Base-by-base conservation (phyloP, 768 basidiomycete species). In the Postia placenta region DNA sequence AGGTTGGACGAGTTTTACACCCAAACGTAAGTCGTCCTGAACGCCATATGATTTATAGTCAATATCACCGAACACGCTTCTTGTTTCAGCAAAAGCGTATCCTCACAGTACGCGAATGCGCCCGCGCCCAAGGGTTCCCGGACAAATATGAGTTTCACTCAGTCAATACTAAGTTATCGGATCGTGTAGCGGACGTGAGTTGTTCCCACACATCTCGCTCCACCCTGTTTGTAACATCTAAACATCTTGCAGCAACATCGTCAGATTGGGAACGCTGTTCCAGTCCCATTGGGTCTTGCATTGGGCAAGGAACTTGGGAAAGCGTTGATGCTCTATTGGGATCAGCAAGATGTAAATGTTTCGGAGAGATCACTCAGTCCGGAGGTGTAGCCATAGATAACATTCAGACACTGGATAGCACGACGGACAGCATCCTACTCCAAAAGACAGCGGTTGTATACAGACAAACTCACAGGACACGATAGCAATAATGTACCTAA, bases 211-310 rank as follows among this genome's bases (percentile, higher is more conserved):
- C 26, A 14, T 17, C 30, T 38, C 23, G 11, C 5, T 46, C 5
- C 5, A 15, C 25, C 6, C 23, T 37, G 17, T 37, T 11, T 33
- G 15, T 17, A 20, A 23, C 42, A 46, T 38, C 23, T 23, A 19
- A n/a, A 42, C 42, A 22, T 35, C 15, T 17, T 51, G 20, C 53
- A 90, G 87, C 83, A 84, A 80, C 70, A 81, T 49, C 70, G 76
- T 42, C 87, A 89, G 54, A 88, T 90, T 39, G 88, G 87, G 0
- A 90, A 90, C 58, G 87, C 86, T 2, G 87, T 88, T 5, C 85
- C 87, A 2, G 73, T 87, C 6, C 81, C 82, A 2, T 70, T 89
- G 20, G 84, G 83, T 3, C 66, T 75, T 9, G 83, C 84, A 2
- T 68, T 88, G 1, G 84, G 83, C 5, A 68, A 64, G 42, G 65